Evolutionary conservation across 345 rosid species (phyloP).

Genomic region (Ailanthus altissimus): DNA sequence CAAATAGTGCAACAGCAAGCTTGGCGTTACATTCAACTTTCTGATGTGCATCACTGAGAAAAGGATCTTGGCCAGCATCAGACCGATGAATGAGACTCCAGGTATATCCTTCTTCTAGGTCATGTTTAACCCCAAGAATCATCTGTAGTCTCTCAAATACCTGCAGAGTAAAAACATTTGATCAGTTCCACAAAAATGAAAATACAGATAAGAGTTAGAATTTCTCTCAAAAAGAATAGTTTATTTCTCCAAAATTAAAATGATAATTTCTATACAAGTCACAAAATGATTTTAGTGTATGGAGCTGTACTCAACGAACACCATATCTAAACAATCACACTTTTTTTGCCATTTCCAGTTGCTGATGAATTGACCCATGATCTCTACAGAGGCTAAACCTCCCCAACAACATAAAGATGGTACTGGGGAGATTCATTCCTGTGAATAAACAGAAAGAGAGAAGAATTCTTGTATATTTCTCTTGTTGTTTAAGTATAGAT

Average conservation of each 20-base stretch:
- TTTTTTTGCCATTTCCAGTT: neutral
- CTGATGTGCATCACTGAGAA: constrained; percentile 47
- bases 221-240: neutral
- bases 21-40: constrained; percentile 78
- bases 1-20: constrained; percentile 79
- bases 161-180: constrained; percentile 37
- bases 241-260: neutral
- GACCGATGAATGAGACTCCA: constrained; percentile 73
- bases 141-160: constrained; percentile 52
- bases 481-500: too few species aligned
- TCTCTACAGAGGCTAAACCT: neutral
- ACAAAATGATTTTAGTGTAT: neutral
- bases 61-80: constrained; percentile 52
- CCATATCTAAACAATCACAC: neutral
- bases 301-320: neutral
- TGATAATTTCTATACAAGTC: neutral
- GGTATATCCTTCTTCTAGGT: constrained; percentile 80
- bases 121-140: constrained; percentile 82
- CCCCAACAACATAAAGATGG: neutral
- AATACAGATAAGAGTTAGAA: constrained; percentile 7
- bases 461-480: too few species aligned
- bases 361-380: neutral
- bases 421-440: neutral
- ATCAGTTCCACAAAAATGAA: neutral
- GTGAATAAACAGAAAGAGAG: too few species aligned